These are phyloP conservation scores for Mrakia gelida DNA, from an alignment of 768 basidiomycete species.

Conservation along the genomic window DNA sequence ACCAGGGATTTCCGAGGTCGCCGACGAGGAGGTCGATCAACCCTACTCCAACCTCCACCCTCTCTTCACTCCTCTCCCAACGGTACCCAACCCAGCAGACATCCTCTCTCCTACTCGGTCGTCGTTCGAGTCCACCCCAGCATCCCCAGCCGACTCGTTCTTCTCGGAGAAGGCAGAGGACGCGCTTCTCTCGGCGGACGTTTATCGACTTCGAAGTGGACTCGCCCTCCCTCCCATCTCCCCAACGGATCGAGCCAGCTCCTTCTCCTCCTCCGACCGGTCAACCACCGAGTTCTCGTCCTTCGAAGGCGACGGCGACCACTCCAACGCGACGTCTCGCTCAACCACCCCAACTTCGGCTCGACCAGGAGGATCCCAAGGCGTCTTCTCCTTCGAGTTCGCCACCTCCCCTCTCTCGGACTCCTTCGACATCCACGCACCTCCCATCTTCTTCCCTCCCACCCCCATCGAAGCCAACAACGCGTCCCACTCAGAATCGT, in stretches of 20 bases:
- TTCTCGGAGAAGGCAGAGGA: conserved; percentile 34
- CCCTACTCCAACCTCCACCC: conserved; percentile 10
- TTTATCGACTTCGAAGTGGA: conserved; percentile 10
- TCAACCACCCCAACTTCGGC: conserved; percentile 7
- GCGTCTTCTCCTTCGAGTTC: conserved; percentile 32
- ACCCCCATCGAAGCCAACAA: not conserved
- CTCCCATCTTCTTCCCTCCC: conserved; percentile 2
- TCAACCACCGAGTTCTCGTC: not conserved
- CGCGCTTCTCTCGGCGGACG: conserved; percentile 18
- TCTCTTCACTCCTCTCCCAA: conserved; percentile 15
- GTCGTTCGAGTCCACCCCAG: conserved; percentile 19
- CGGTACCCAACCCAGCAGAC: not conserved
- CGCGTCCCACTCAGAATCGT: not conserved
- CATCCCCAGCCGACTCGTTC: conserved; percentile 17
- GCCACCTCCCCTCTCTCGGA: conserved; percentile 28
- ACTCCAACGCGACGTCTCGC: conserved; percentile 13
- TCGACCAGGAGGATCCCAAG: conserved; percentile 1
- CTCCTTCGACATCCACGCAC: conserved; percentile 24
- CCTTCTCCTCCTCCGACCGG: conserved; percentile 21
- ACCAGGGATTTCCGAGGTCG: conserved; percentile 24
- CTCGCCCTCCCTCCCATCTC: not conserved
- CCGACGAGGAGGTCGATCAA: conserved; percentile 4
- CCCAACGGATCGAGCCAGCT: conserved; percentile 23
- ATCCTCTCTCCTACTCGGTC: conserved; percentile 21
- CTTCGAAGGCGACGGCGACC: not conserved